Base-by-base conservation (phyloP, 345 rosid species). In the Leavenworthia alabamica region DNA sequence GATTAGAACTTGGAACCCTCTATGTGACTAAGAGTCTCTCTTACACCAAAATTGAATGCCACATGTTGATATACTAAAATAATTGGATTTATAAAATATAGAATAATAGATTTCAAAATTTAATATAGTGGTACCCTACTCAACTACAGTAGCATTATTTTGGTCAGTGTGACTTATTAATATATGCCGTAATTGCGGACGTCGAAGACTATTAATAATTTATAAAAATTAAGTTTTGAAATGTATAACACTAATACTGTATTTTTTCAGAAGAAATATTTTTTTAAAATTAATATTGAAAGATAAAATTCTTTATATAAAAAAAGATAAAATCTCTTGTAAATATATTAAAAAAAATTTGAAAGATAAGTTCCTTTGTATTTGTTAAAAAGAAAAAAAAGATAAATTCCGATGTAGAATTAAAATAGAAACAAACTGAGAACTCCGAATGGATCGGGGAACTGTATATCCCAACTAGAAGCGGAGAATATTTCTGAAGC, bases 401-500 rank as follows among this genome's bases (percentile, higher is more conserved):
- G 3, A 53, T 3, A 31, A 17, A 6, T 0, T 7, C 6, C 41
- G 0, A 36, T 36, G 16, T 12, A 14, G 28, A 67, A 24, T 29
- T 41, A 68, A 67, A 68, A 49, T 50, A 60, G 66, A 50, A 60
- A 59, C 37, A 59, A 41, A 31, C 20, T 27, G 20, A 44, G 52
- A 40, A 0, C 54, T 60, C 73, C 73, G 73, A 2, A 52, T 16
- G 23, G 32, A 68, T 45, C 66, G 73, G 60, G 22, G 46, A 22
- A 42, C 47, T 68, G 66, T 50, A 59, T 50, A 59, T 48, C 2
- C 37, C 4, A 41, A 28, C 1, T 1, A 15, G 33, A 49, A 59
- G 45, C 73, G 43, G 46, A 68, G 73, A 24, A 31, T 42, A 68
- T 42, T 42, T 68, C 40, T 31, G 11, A 47, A 22, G 67, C 68